Percentiles rank a stretch among this genome's conserved stretches.
Conservation (phyloP, 2,329 filamentous ascomycete genomes). For the Cladosporium sp. region DNA sequence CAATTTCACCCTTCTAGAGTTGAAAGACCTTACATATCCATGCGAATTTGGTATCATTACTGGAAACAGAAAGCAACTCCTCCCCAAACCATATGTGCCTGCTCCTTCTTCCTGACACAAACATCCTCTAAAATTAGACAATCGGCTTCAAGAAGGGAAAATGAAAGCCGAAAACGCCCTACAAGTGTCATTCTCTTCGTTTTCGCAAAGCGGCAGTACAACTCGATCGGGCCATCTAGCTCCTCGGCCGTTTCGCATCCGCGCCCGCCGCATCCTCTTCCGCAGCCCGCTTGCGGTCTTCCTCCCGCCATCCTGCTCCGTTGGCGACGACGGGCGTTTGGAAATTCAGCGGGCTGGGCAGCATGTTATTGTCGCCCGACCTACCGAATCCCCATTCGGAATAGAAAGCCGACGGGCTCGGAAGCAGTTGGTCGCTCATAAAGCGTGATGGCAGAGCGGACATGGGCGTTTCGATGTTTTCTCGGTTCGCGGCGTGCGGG, state of each 20-base stretch:
- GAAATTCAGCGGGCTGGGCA: constrained; percentile 89
- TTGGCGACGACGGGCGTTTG: constrained; percentile 62
- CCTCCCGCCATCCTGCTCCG: constrained; percentile 39
- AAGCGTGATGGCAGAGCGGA: constrained; percentile 89
- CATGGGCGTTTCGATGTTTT: constrained; percentile 71
- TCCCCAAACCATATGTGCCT: background rate
- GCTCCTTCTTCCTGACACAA: background rate
- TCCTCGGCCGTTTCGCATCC: constrained; percentile 17
- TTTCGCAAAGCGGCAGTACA: too few relatives aligned
- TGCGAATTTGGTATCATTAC: background rate
- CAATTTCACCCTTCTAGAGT: too few relatives aligned
- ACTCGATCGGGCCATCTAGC: background rate
- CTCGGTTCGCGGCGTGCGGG: constrained; percentile 30
- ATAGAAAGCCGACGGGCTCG: constrained; percentile 88
- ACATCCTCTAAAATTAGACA: background rate
- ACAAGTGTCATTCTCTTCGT: too few relatives aligned
- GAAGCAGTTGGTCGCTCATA: constrained; percentile 77
- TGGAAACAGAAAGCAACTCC: background rate
- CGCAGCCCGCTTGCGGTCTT: constrained; percentile 33
- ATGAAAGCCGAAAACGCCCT: too few relatives aligned
- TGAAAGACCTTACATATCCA: too few relatives aligned
- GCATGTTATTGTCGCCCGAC: constrained; percentile 65
- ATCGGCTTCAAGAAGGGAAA: too few relatives aligned
- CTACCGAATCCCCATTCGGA: constrained; percentile 76
- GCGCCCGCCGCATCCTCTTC: constrained; percentile 14